Conservation (phyloP, 805 yeast species). For the Yamadazyma sp. region DNA sequence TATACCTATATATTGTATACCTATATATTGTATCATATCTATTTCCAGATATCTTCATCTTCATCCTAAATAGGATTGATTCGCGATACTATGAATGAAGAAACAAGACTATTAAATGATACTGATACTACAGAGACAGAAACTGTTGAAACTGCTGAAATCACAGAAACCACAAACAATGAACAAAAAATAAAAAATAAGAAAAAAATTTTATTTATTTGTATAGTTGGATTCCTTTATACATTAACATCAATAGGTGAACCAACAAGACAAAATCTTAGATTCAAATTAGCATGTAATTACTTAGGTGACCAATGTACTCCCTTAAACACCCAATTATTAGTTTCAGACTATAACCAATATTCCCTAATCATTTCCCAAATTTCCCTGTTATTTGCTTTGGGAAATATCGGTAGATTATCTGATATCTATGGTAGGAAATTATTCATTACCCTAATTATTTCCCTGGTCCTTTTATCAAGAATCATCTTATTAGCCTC, state of each 20-base stretch:
- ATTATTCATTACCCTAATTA: slow-evolving; percentile 20
- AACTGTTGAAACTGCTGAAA: too few species aligned
- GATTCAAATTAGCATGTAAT: slow-evolving; percentile 27
- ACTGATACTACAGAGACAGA: too few species aligned
- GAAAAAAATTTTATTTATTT: neutral
- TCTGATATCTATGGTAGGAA: slow-evolving; percentile 38
- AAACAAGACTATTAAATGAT: too few species aligned
- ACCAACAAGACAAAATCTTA: slow-evolving; percentile 36
- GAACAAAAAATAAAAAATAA: too few species aligned
- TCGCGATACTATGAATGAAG: too few species aligned
- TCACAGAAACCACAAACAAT: too few species aligned
- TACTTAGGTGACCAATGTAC: slow-evolving; percentile 22
- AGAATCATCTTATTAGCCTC: slow-evolving; percentile 19
- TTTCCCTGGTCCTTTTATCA: slow-evolving; percentile 20
- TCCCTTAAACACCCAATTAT: slow-evolving; percentile 26
- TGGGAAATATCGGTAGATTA: slow-evolving; percentile 47
- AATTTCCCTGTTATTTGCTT: slow-evolving; percentile 46
- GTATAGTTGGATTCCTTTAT: slow-evolving; percentile 6
- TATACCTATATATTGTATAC: too few species aligned
- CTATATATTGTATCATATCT: too few species aligned
- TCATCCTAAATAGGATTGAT: too few species aligned
- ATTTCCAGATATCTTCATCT: too few species aligned
- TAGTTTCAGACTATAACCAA: slow-evolving; percentile 47
- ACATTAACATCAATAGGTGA: slow-evolving; percentile 24
- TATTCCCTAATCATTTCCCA: slow-evolving; percentile 39